A percentile compares a stretch with the other conserved stretches of the same genome.
phyloP scores from a whole-genome alignment of 2,329 filamentous ascomycete species.

The Talaromyces sp. region DNA sequence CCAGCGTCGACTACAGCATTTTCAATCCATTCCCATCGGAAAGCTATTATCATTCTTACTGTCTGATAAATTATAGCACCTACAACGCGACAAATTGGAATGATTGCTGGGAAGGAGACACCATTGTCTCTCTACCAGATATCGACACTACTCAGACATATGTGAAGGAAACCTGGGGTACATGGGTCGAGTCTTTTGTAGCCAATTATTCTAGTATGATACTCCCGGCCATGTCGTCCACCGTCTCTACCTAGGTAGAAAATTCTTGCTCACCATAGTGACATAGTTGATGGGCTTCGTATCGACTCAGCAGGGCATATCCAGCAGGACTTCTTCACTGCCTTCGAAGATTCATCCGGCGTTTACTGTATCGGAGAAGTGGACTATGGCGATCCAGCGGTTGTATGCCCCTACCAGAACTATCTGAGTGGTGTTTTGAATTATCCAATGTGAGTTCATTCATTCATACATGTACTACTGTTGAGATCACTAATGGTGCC shows the following conservation, averaged over 20 bases:
- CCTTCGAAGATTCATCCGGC: slow-evolving; percentile 40
- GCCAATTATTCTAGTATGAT: slow-evolving; percentile 60
- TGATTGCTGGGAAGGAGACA: slow-evolving; percentile 55
- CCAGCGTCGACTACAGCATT: slow-evolving; percentile 51
- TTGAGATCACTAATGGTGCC: neutral
- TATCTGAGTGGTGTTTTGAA: slow-evolving; percentile 48
- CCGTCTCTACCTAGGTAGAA: neutral
- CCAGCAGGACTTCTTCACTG: slow-evolving; percentile 44
- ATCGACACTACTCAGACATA: slow-evolving; percentile 53
- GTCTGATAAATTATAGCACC: slow-evolving; percentile 54
- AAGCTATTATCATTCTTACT: slow-evolving; percentile 60
- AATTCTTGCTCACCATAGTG: neutral
- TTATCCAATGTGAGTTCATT: slow-evolving; percentile 36
- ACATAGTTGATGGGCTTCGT: slow-evolving; percentile 49
- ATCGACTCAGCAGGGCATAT: slow-evolving; percentile 52
- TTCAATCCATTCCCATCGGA: slow-evolving; percentile 54
- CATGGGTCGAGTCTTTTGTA: slow-evolving; percentile 59
- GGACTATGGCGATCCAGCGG: slow-evolving; percentile 39
- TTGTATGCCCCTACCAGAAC: slow-evolving; percentile 45
- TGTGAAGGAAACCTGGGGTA: slow-evolving; percentile 51
- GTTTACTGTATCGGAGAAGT: slow-evolving; percentile 52
- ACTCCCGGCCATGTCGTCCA: neutral
- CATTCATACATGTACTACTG: neutral
- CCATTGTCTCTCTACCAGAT: slow-evolving; percentile 57
- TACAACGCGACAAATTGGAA: slow-evolving; percentile 25